These are phyloP conservation scores for Astrocystis sublimbata DNA, from an alignment of 495 filamentous ascomycete genomes.

Conservation along the genomic window DNA sequence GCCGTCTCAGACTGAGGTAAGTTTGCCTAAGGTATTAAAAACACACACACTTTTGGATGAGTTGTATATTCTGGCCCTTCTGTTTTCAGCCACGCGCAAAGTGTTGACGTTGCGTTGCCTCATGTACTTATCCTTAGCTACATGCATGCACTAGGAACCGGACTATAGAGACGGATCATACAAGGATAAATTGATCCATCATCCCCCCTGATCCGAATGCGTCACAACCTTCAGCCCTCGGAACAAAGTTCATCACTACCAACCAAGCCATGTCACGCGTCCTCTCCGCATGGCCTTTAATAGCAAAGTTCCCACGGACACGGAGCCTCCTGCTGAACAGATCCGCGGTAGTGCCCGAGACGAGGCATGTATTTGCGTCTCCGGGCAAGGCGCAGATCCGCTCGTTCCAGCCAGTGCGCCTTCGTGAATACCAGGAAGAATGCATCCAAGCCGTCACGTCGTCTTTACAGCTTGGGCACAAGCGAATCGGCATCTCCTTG, in stretches of 20 bases:
- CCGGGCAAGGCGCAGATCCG: not conserved
- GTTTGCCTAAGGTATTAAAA: too few relatives aligned
- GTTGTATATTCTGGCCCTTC: too few relatives aligned
- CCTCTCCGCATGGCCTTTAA: conserved; percentile 24
- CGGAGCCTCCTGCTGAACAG: conserved; percentile 1
- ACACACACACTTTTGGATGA: too few relatives aligned
- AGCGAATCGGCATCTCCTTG: conserved; percentile 81
- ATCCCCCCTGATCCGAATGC: not conserved
- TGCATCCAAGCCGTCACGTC: conserved; percentile 83
- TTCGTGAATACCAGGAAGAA: conserved; percentile 82
- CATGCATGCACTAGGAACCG: too few relatives aligned
- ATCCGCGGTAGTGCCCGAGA: conserved; percentile 7
- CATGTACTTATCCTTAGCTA: too few relatives aligned
- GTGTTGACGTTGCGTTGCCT: too few relatives aligned
- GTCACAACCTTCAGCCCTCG: not conserved
- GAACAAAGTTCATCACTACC: not conserved
- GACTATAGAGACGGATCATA: too few relatives aligned
- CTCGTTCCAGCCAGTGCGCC: conserved; percentile 43
- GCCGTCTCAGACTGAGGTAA: too few relatives aligned
- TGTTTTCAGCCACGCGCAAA: too few relatives aligned
- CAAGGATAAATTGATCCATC: too few relatives aligned
- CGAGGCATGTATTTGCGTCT: conserved; percentile 24
- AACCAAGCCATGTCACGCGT: conserved; percentile 30
- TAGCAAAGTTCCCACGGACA: conserved; percentile 10
- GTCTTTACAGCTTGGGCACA: conserved; percentile 71